Evolutionary conservation across 2,329 filamentous ascomycete genomes (phyloP).

Genomic region (Drechslerella stenobrocha): DNA sequence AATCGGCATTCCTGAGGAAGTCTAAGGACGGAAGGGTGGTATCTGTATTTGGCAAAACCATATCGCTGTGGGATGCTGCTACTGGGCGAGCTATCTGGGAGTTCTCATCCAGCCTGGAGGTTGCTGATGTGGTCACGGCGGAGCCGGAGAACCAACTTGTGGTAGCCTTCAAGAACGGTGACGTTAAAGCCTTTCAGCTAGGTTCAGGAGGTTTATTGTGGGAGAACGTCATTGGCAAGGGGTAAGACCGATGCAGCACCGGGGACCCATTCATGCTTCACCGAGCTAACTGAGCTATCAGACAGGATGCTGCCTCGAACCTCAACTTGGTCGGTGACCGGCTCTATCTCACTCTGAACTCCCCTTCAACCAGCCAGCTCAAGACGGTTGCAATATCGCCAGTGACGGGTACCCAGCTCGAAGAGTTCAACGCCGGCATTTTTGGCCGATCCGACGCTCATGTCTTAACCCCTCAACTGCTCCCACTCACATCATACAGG

Average conservation of each 20-base stretch:
- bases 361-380: slow-evolving; percentile 15
- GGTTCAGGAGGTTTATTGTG: slow-evolving; percentile 73
- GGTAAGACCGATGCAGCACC: slow-evolving; percentile 64
- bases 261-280: no score
- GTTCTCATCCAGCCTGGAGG: slow-evolving; percentile 63
- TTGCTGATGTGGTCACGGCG: slow-evolving; percentile 76
- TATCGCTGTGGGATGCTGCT: slow-evolving; percentile 80
- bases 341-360: slow-evolving; percentile 32
- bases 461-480: slow-evolving; percentile 30
- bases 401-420: slow-evolving; percentile 32
- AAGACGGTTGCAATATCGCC: slow-evolving; percentile 43
- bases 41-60: slow-evolving; percentile 69
- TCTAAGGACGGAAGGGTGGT: slow-evolving; percentile 77
- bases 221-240: slow-evolving; percentile 72
- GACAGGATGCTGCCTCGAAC: slow-evolving; percentile 36
- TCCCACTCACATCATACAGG: slow-evolving; percentile 30
- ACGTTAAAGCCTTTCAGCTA: slow-evolving; percentile 72
- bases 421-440: slow-evolving; percentile 25
- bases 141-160: slow-evolving; percentile 70
- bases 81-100: slow-evolving; percentile 80
- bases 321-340: slow-evolving; percentile 28
- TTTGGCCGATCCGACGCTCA: slow-evolving; percentile 25
- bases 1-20: slow-evolving; percentile 65
- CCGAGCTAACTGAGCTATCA: slow-evolving; percentile 13
- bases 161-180: slow-evolving; percentile 66